Conservation (phyloP, 2,329 filamentous ascomycete genomes). For the Fusarium austroafricanum region DNA sequence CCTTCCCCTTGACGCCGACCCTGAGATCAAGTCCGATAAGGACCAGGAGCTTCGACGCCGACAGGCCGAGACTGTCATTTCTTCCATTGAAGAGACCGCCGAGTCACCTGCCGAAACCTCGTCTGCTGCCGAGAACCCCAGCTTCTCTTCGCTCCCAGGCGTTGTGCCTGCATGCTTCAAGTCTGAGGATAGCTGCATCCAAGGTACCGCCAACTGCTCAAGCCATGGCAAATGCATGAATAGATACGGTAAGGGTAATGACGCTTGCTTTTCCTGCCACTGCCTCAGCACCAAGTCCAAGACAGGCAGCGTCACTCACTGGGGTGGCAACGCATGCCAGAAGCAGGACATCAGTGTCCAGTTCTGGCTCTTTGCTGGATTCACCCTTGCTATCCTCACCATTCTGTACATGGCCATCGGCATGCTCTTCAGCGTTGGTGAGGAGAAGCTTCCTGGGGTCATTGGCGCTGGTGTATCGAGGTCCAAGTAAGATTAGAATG, state of each 20-base stretch:
- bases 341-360: slow-evolving; percentile 90
- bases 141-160: slow-evolving; percentile 53
- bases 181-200: slow-evolving; percentile 74
- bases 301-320: slow-evolving; percentile 74
- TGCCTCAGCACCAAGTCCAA: slow-evolving; percentile 72
- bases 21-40: slow-evolving; percentile 56
- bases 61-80: slow-evolving; percentile 61
- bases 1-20: slow-evolving; percentile 59
- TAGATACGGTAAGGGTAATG: slow-evolving; percentile 65
- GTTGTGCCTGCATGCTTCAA: slow-evolving; percentile 79
- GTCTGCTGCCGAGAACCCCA: slow-evolving; percentile 46
- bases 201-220: slow-evolving; percentile 81
- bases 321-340: slow-evolving; percentile 88
- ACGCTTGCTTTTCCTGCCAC: slow-evolving; percentile 80
- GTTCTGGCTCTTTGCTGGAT: slow-evolving; percentile 87
- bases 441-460: slow-evolving; percentile 89
- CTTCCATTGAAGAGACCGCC: slow-evolving; percentile 48
- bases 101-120: slow-evolving; percentile 44
- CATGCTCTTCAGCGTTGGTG: slow-evolving; percentile 84
- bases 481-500: slow-evolving; percentile 62
- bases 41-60: slow-evolving; percentile 61
- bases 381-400: slow-evolving; percentile 76
- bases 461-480: slow-evolving; percentile 94
- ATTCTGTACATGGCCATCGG: slow-evolving; percentile 78
- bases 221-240: slow-evolving; percentile 82